Conservation (phyloP, 208 protist genomes). For the Leishmania major region DNA sequence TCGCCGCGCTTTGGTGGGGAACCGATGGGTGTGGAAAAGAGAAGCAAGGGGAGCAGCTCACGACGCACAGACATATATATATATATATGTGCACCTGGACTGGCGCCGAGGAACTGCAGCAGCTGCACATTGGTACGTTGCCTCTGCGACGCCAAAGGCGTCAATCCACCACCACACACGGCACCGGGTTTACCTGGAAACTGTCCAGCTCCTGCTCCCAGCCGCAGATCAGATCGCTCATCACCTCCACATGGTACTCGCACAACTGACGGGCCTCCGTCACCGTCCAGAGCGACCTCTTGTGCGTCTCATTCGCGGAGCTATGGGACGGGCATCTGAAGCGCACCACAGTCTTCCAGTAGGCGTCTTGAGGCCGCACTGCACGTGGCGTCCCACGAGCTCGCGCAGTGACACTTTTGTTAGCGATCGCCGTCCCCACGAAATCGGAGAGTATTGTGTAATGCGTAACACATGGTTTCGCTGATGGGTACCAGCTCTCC, state of each 20-base stretch:
- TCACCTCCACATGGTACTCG: slow-evolving; percentile 61
- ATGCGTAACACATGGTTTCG: slow-evolving; percentile 32
- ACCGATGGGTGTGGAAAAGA: neutral
- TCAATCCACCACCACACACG: slow-evolving; percentile 59
- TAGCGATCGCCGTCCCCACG: neutral
- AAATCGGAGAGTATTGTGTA: slow-evolving; percentile 21
- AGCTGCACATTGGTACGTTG: neutral
- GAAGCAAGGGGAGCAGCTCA: neutral
- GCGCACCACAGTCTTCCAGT: slow-evolving; percentile 73
- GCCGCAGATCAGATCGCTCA: slow-evolving; percentile 60
- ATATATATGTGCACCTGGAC: neutral
- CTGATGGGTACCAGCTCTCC: slow-evolving; percentile 75
- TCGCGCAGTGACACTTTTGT: neutral
- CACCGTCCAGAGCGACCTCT: slow-evolving; percentile 49
- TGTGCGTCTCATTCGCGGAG: neutral
- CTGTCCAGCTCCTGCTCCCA: slow-evolving; percentile 75
- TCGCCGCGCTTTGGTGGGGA: neutral
- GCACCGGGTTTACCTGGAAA: slow-evolving; percentile 76
- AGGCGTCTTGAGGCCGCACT: slow-evolving; percentile 26
- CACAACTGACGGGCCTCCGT: slow-evolving; percentile 72
- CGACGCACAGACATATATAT: neutral
- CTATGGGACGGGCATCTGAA: slow-evolving; percentile 45
- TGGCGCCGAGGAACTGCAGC: neutral
- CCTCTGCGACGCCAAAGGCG: neutral
- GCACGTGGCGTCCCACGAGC: no score